A percentile compares a stretch with the other conserved stretches of the same genome.
phyloP scores from a whole-genome alignment of 352 stramenopile genomes.

The Globisporangium alternatum region DNA sequence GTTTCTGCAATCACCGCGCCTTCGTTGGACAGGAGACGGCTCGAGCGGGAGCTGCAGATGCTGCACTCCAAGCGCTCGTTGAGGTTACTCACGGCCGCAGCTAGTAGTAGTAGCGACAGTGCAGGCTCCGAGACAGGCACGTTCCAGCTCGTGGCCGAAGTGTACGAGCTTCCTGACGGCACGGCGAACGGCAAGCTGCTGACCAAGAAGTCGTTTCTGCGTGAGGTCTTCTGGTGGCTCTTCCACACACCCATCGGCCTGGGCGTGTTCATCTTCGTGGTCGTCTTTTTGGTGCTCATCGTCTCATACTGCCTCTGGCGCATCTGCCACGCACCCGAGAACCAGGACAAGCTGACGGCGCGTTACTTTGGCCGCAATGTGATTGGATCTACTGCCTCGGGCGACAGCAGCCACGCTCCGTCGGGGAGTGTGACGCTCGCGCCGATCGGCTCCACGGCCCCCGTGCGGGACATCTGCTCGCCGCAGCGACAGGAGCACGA shows the following conservation, averaged over 20 bases:
- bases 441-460: neutral
- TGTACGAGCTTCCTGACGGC: constrained; percentile 30
- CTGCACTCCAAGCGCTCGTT: constrained; percentile 10
- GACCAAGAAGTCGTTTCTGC: constrained; percentile 48
- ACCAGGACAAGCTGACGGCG: constrained; percentile 51
- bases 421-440: constrained; percentile 1
- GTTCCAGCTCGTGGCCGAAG: constrained; percentile 43
- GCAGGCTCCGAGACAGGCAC: constrained; percentile 1
- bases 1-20: constrained; percentile 7
- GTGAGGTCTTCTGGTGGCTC: constrained; percentile 48
- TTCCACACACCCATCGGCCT: constrained; percentile 42
- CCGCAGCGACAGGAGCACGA: constrained; percentile 5
- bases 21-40: neutral
- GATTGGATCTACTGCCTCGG: neutral
- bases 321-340: constrained; percentile 54
- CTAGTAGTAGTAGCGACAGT: constrained; percentile 10
- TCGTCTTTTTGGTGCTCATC: constrained; percentile 38
- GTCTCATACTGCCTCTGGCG: constrained; percentile 55
- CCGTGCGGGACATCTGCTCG: neutral
- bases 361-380: constrained; percentile 18
- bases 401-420: neutral
- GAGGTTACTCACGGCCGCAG: constrained; percentile 8
- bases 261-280: constrained; percentile 41
- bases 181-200: constrained; percentile 23
- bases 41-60: neutral